Conservation (phyloP, 1,284 basidiomycete species). For the Chalciporus sp. region DNA sequence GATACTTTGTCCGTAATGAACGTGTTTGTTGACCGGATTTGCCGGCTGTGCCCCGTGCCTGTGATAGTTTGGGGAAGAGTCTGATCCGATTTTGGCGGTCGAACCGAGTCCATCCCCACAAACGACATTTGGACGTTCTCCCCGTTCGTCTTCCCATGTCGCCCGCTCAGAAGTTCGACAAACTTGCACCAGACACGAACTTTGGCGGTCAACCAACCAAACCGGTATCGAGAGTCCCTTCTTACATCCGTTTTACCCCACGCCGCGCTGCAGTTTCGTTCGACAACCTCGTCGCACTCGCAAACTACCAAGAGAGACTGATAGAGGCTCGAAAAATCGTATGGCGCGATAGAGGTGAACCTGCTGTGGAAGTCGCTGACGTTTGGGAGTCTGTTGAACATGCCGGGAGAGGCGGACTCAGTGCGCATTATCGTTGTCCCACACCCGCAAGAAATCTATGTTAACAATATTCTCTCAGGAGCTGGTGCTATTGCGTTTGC, state of each 20-base stretch:
- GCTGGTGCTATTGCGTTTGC: slow-evolving; percentile 78
- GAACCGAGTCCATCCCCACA: neutral
- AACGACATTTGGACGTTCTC: neutral
- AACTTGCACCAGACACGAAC: neutral
- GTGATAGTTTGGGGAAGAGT: neutral
- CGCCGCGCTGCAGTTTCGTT: slow-evolving; percentile 69
- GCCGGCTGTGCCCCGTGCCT: no score
- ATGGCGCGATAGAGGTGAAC: slow-evolving; percentile 83
- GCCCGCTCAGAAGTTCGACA: slow-evolving; percentile 5
- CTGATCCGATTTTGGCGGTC: no score
- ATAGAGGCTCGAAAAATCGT: slow-evolving; percentile 75
- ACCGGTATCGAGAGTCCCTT: slow-evolving; percentile 23
- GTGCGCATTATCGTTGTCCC: slow-evolving; percentile 50
- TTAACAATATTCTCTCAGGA: slow-evolving; percentile 46
- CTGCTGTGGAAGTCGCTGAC: slow-evolving; percentile 67
- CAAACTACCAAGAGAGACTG: slow-evolving; percentile 75
- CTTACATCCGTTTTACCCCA: slow-evolving; percentile 44
- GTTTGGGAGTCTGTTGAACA: slow-evolving; percentile 74
- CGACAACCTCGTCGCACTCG: slow-evolving; percentile 78
- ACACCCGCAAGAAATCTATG: neutral
- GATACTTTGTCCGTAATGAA: no score
- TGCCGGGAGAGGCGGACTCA: slow-evolving; percentile 71
- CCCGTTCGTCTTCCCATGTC: slow-evolving; percentile 7
- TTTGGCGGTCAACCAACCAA: neutral
- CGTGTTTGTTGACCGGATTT: neutral